Conservation (phyloP, 306 rosid species). For the Boehmeria nivea region DNA sequence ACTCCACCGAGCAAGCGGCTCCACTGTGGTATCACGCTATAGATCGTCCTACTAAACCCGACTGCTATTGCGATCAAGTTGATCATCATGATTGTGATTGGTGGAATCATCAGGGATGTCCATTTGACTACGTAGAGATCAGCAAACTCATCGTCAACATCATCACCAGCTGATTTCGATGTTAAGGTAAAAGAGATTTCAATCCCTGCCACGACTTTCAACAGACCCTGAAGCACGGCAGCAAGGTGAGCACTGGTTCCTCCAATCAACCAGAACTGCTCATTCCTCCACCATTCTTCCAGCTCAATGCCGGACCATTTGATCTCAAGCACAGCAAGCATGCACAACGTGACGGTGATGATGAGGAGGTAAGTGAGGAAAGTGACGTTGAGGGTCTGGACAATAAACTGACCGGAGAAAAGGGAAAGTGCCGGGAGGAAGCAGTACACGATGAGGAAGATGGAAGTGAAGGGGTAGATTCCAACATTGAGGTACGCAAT, state of each 20-base stretch:
- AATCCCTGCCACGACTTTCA: slow-evolving; percentile 86
- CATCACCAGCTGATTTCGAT: slow-evolving; percentile 84
- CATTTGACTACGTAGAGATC: slow-evolving; percentile 85
- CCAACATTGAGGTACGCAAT: slow-evolving; percentile 96
- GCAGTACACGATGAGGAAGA: slow-evolving; percentile 92
- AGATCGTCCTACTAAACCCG: slow-evolving; percentile 85
- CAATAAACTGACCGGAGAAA: slow-evolving; percentile 94
- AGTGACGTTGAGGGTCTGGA: slow-evolving; percentile 74
- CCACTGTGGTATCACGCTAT: slow-evolving; percentile 86
- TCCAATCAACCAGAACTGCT: slow-evolving; percentile 96
- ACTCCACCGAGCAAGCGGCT: slow-evolving; percentile 84
- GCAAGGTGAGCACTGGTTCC: slow-evolving; percentile 98
- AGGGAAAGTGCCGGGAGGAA: slow-evolving; percentile 97
- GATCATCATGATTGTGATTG: slow-evolving; percentile 82
- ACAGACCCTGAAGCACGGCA: slow-evolving; percentile 87
- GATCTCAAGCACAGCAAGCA: slow-evolving; percentile 89
- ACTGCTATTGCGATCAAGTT: slow-evolving; percentile 89
- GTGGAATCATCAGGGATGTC: slow-evolving; percentile 90
- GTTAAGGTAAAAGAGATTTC: slow-evolving; percentile 95
- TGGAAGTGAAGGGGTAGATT: slow-evolving; percentile 87
- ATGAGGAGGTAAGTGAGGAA: slow-evolving; percentile 71
- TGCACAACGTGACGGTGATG: slow-evolving; percentile 63
- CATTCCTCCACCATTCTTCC: slow-evolving; percentile 99
- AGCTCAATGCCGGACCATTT: slow-evolving; percentile 92
- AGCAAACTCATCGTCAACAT: slow-evolving; percentile 75